A percentile compares a stretch with the other conserved stretches of the same genome.
phyloP scores from a whole-genome alignment of 495 filamentous ascomycete species.

The Sordaria brevicollis region DNA sequence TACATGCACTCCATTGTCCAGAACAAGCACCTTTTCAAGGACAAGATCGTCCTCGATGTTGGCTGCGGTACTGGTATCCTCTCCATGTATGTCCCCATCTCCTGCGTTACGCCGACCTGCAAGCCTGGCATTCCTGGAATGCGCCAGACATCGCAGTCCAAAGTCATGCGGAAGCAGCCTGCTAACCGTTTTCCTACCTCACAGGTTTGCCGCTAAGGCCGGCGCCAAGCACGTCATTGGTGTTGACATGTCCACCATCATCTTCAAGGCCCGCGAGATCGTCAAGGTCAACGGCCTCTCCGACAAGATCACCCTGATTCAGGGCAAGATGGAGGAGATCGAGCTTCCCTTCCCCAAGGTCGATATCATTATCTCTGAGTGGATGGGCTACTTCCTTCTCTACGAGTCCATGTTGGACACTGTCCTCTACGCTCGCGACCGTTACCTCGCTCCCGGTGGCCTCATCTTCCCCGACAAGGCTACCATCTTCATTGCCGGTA shows the following conservation, averaged over 20 bases:
- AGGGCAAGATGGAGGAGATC: constrained; percentile 90
- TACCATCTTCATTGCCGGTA: constrained; percentile 74
- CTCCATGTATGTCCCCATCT: constrained; percentile 51
- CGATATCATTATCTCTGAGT: constrained; percentile 93
- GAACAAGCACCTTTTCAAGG: constrained; percentile 83
- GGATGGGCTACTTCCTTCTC: constrained; percentile 93
- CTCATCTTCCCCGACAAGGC: constrained; percentile 88
- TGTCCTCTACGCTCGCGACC: constrained; percentile 79
- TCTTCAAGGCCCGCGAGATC: constrained; percentile 77
- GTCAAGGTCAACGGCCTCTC: constrained; percentile 70
- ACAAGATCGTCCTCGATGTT: constrained; percentile 85
- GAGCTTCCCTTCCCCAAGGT: constrained; percentile 69
- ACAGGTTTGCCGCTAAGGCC: constrained; percentile 74
- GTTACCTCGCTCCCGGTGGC: constrained; percentile 63
- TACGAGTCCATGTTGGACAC: constrained; percentile 96
- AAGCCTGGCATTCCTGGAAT: background rate
- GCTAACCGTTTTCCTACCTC: constrained; percentile 2
- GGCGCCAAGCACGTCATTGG: constrained; percentile 85
- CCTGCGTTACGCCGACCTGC: background rate
- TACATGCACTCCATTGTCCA: constrained; percentile 96
- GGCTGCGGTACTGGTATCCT: constrained; percentile 90
- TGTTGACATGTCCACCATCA: constrained; percentile 90
- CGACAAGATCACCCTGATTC: constrained; percentile 68
- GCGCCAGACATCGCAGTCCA: background rate
- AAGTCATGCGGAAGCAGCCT: background rate